Base-by-base conservation (phyloP, 2,329 filamentous ascomycete genomes). In the Sporothrix mexicana region DNA sequence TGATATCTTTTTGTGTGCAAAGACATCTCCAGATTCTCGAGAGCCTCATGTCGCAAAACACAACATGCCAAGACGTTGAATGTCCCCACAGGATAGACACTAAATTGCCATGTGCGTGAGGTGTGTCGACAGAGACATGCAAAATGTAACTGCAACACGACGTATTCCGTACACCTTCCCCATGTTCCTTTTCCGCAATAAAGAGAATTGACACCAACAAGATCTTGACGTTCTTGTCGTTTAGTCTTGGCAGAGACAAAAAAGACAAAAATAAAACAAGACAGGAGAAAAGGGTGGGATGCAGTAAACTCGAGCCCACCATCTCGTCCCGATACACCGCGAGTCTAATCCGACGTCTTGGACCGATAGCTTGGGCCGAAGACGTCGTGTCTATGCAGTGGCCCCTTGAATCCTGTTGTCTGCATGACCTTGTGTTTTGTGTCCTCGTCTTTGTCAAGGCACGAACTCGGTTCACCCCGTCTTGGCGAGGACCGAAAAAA, bases 401-500 rank as follows among this genome's bases (percentile, higher is more conserved):
- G n/a, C n/a, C 30, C 2, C 17, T 64, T 43, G 30, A 17, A 20
- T 64, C 10, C 45, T 10, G 43, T 43, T 8, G 20, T 53, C 20
- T 51, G 23, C n/a, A 17, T 41, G 6, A 8, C 3, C 23, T 41
- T 51, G 0, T 47, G 8, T 12, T 47, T 30, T 36, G 17, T 25
- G n/a, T 53, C n/a, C 49, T 69, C 51, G 7, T 45, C n/a, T 57
- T n/a, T 5, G 6, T 20, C 20, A 17, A 23, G 30, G 1, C 9
- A 13, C 20, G n/a, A n/a, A 9, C 43, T 67, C 62, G 62, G 62
- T 30, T 51, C 62, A 67, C 62, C 20, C 62, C 43, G 43, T 67
- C 62, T 67, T 67, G 62, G 43, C 62, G 49, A 47, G 17, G 2
- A 9, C 6, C 9, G 45, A 49, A 10, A 45, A 49, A 49, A 3